A percentile compares a stretch with the other conserved stretches of the same genome.
phyloP scores from a whole-genome alignment of 2,329 filamentous ascomycete species.

The Onygenales sp. region DNA sequence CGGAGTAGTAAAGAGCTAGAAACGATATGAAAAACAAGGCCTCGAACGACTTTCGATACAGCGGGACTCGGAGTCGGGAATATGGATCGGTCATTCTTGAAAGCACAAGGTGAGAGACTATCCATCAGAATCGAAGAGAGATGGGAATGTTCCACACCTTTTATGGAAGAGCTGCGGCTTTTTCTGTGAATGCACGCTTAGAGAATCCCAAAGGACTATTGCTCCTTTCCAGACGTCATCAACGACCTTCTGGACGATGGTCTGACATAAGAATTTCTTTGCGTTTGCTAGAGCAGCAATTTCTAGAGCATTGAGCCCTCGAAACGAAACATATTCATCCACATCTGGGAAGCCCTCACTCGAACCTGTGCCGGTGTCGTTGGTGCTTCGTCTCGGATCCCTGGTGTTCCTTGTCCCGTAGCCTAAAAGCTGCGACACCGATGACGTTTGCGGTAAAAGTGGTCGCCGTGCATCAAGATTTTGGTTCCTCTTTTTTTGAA shows the following conservation, averaged over 20 bases:
- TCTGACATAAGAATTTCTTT: constrained; percentile 76
- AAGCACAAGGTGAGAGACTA: not conserved
- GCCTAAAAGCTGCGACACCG: not conserved
- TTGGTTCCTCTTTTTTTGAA: not conserved
- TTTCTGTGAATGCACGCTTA: constrained; percentile 66
- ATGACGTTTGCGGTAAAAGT: not conserved
- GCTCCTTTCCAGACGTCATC: constrained; percentile 79
- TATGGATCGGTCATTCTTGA: constrained; percentile 58
- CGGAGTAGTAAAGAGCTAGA: constrained; percentile 73
- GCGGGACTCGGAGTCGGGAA: constrained; percentile 66
- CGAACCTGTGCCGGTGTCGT: not conserved
- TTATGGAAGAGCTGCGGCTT: constrained; percentile 66
- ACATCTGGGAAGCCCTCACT: constrained; percentile 7
- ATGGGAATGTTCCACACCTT: constrained; percentile 19
- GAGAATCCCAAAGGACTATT: constrained; percentile 74
- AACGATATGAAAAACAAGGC: constrained; percentile 71
- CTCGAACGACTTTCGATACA: constrained; percentile 78
- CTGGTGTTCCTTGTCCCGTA: not conserved
- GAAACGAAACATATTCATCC: constrained; percentile 54
- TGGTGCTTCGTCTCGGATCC: constrained; percentile 14
- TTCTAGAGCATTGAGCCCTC: constrained; percentile 74
- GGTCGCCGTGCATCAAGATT: not conserved
- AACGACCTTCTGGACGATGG: constrained; percentile 71
- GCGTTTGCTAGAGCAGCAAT: constrained; percentile 73
- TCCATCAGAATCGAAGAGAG: constrained; percentile 2